A percentile compares a stretch with the other conserved stretches of the same genome.
These are phyloP conservation scores for Cryptosporidium viatorum DNA, from an alignment of 169 alveolate genomes.

Conservation along the genomic window DNA sequence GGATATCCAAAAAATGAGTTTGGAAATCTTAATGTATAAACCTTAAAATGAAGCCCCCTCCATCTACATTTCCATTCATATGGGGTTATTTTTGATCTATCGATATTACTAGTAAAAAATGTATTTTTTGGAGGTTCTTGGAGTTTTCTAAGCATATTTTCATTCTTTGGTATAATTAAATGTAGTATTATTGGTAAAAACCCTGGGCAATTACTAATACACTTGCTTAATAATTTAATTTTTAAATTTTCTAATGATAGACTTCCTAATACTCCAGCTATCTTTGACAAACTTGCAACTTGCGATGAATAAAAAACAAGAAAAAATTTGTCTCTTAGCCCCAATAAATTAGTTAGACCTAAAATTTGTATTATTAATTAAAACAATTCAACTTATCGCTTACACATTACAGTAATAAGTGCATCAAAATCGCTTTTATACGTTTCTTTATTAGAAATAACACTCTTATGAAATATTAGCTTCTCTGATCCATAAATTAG, in stretches of 20 bases:
- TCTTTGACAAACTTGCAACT: slow-evolving; percentile 9
- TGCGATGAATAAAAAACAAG: slow-evolving; percentile 24
- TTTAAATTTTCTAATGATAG: slow-evolving; percentile 14
- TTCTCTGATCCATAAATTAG: slow-evolving; percentile 20
- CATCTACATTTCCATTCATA: slow-evolving; percentile 48
- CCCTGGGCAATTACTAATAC: slow-evolving; percentile 40
- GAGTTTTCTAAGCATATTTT: slow-evolving; percentile 8
- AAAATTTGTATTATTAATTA: neutral
- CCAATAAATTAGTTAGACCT: slow-evolving; percentile 12
- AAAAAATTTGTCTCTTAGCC: slow-evolving; percentile 26
- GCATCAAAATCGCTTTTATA: slow-evolving; percentile 30
- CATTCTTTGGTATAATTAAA: slow-evolving; percentile 31
- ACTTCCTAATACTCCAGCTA: slow-evolving; percentile 9
- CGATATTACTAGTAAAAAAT: slow-evolving; percentile 1
- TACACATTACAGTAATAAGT: slow-evolving; percentile 21
- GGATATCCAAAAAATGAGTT: slow-evolving; percentile 36
- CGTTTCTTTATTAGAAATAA: neutral
- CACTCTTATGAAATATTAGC: neutral
- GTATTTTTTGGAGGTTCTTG: slow-evolving; percentile 27
- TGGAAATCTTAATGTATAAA: slow-evolving; percentile 44
- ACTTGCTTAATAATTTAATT: slow-evolving; percentile 12
- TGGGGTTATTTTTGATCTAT: slow-evolving; percentile 21
- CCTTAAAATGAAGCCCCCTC: slow-evolving; percentile 51
- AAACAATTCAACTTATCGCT: neutral
- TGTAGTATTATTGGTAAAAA: slow-evolving; percentile 26